Conservation (phyloP, 2,329 filamentous ascomycete genomes). For the Epichloe uncinata region DNA sequence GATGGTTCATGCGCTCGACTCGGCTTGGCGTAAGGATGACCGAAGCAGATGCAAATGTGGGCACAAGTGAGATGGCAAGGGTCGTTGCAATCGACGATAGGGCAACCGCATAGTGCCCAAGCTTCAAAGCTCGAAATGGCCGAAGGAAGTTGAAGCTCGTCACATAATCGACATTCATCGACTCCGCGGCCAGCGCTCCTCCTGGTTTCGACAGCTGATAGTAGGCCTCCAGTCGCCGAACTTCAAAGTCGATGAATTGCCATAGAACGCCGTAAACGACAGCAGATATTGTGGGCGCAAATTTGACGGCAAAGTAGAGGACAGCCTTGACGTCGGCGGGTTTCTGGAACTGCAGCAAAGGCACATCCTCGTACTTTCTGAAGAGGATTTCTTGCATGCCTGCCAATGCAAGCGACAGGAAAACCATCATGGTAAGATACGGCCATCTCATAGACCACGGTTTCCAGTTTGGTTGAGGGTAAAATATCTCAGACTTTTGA, state of each 20-base stretch:
- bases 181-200: slow-evolving; percentile 49
- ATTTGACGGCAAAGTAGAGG: slow-evolving; percentile 50
- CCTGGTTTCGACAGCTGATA: slow-evolving; percentile 49
- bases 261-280: slow-evolving; percentile 51
- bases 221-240: slow-evolving; percentile 52
- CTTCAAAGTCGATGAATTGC: slow-evolving; percentile 53
- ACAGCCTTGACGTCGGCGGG: slow-evolving; percentile 36
- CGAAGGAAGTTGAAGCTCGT: slow-evolving; percentile 53
- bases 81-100: slow-evolving; percentile 51
- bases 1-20: slow-evolving; percentile 26
- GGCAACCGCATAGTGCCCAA: slow-evolving; percentile 54
- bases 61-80: slow-evolving; percentile 54
- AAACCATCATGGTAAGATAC: slow-evolving; percentile 40
- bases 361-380: slow-evolving; percentile 29
- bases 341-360: slow-evolving; percentile 35
- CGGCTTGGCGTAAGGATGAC: slow-evolving; percentile 43
- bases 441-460: slow-evolving; percentile 52
- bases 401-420: slow-evolving; percentile 39
- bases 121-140: slow-evolving; percentile 47
- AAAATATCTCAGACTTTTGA: slow-evolving; percentile 36
- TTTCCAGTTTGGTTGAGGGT: slow-evolving; percentile 53
- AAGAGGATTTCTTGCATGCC: slow-evolving; percentile 41
- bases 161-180: slow-evolving; percentile 62
- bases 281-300: slow-evolving; percentile 46
- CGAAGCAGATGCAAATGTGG: slow-evolving; percentile 52